phyloP scores from a whole-genome alignment of 2,329 filamentous ascomycete genomes.

The Ascochyta koolunga region DNA sequence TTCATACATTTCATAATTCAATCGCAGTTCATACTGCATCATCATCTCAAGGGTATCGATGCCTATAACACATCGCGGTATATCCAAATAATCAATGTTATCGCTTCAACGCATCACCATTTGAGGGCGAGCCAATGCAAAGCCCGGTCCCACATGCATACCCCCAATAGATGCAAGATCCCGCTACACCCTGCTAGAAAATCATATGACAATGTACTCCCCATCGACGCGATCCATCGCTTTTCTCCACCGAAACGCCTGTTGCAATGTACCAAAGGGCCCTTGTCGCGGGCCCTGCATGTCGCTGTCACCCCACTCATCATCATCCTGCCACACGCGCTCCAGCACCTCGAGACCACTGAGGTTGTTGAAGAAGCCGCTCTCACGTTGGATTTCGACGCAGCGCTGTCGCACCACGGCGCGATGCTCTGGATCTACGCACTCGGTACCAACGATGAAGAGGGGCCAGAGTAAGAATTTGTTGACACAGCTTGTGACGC shows the following conservation, averaged over 20 bases:
- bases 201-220: slow-evolving; percentile 59
- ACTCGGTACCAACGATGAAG: slow-evolving; percentile 89
- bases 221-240: slow-evolving; percentile 59
- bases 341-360: slow-evolving; percentile 85
- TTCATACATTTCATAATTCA: slow-evolving; percentile 17
- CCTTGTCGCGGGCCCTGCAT: slow-evolving; percentile 25
- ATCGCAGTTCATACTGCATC: slow-evolving; percentile 13
- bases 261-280: slow-evolving; percentile 34
- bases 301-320: slow-evolving; percentile 37
- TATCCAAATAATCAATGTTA: slow-evolving; percentile 13
- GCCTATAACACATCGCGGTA: slow-evolving; percentile 11
- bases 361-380: slow-evolving; percentile 92
- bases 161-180: slow-evolving; percentile 21
- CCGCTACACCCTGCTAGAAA: slow-evolving; percentile 10
- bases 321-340: slow-evolving; percentile 74
- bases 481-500: slow-evolving; percentile 73
- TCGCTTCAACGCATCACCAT: slow-evolving; percentile 15
- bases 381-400: slow-evolving; percentile 83
- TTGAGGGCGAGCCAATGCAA: slow-evolving; percentile 16
- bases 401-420: slow-evolving; percentile 80
- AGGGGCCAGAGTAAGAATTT: slow-evolving; percentile 94
- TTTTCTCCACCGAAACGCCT: slow-evolving; percentile 56
- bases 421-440: slow-evolving; percentile 79
- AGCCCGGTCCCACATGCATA: slow-evolving; percentile 12
- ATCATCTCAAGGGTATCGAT: slow-evolving; percentile 12